phyloP scores from a whole-genome alignment of 306 rosid species.

The Vicia sativa region DNA sequence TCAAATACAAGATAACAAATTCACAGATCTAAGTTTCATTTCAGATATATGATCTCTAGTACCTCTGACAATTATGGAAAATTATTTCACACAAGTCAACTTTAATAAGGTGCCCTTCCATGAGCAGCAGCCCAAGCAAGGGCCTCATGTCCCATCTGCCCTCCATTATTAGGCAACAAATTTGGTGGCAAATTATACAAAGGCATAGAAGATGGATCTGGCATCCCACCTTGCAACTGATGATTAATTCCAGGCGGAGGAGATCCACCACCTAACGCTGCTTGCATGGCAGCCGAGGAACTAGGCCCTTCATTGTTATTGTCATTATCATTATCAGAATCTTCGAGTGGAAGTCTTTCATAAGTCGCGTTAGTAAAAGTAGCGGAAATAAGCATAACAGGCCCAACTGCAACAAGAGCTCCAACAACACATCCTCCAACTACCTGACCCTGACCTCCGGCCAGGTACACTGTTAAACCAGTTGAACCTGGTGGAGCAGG shows the following conservation, averaged over 20 bases:
- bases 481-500: conserved; percentile 90
- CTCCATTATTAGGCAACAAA: conserved; percentile 66
- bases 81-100: neutral
- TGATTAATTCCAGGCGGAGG: conserved; percentile 58
- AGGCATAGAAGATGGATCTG: conserved; percentile 72
- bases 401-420: conserved; percentile 83
- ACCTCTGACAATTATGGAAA: too few species aligned
- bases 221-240: conserved; percentile 53
- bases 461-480: conserved; percentile 77
- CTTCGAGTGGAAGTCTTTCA: conserved; percentile 90
- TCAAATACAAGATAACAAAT: conserved; percentile 9
- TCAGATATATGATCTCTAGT: neutral
- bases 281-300: conserved; percentile 35
- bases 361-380: conserved; percentile 93
- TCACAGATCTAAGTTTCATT: conserved; percentile 15
- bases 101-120: conserved; percentile 62
- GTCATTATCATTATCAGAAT: conserved; percentile 59
- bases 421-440: conserved; percentile 96
- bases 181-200: conserved; percentile 69
- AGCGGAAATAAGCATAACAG: conserved; percentile 91
- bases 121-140: conserved; percentile 70
- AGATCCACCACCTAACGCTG: conserved; percentile 52
- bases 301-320: conserved; percentile 74
- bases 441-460: conserved; percentile 90
- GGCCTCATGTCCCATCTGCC: conserved; percentile 70